Evolutionary conservation across 228 moss, liverwort and hornwort species (phyloP).

Genomic region (Sphagnum magellanicum): DNA sequence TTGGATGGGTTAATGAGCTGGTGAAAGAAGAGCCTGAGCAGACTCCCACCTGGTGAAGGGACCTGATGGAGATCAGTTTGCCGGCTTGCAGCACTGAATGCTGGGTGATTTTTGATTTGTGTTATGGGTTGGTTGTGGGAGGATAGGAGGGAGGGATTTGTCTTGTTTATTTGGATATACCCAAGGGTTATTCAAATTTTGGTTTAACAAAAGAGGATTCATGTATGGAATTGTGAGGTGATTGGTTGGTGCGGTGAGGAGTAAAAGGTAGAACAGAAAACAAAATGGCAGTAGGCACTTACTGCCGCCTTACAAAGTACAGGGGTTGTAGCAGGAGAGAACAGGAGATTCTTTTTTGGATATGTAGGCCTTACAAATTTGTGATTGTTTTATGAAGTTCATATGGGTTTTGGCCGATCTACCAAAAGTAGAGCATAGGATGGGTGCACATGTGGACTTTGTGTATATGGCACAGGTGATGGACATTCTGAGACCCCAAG

Average conservation of each 20-base stretch:
- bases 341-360: conserved; percentile 2
- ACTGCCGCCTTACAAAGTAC: neutral
- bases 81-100: conserved; percentile 1
- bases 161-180: too few relatives aligned
- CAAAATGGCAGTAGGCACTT: conserved; percentile 2
- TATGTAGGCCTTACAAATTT: conserved; percentile 25
- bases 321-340: neutral
- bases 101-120: conserved; percentile 2
- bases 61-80: conserved; percentile 6
- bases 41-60: conserved; percentile 34
- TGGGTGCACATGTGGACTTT: conserved; percentile 46
- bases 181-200: too few relatives aligned
- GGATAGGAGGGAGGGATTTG: conserved; percentile 15
- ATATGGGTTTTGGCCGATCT: conserved; percentile 59
- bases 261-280: neutral
- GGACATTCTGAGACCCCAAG: conserved; percentile 54
- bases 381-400: conserved; percentile 25
- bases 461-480: conserved; percentile 53
- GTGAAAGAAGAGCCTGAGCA: conserved; percentile 84
- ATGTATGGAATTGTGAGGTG: neutral
- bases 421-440: conserved; percentile 50
- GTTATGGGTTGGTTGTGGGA: conserved; percentile 4
- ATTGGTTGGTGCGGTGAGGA: neutral
- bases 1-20: conserved; percentile 93
- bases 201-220: neutral